Evolutionary conservation across 2,329 filamentous ascomycete species (phyloP), one percentile per base, ranked within the genome.

Genomic region (Dothistroma pini): DNA sequence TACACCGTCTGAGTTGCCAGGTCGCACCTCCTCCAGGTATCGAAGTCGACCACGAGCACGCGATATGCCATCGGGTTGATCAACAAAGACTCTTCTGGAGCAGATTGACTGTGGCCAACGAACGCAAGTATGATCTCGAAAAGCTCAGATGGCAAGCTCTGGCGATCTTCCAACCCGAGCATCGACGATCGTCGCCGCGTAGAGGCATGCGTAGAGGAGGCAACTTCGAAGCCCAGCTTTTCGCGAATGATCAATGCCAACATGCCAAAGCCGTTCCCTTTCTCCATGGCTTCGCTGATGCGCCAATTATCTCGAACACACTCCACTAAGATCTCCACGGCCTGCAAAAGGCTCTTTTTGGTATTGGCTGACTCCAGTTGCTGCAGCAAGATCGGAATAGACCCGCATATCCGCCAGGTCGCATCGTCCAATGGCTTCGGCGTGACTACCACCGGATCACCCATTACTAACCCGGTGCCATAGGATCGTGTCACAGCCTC

Each of bases 251-350:
- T 82, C 75, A 92, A 86, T 47, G 89, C 89, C 55, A 99, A 78
- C 38, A 97, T 90, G 29, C 90, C 89, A 72, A 97, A 99, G 0
- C 93, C 96, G 68, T 96, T 95, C 62, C 96, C 92, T 69, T 90
- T 88, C 75, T 99, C 95, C 89, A 99, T 97, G 29, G 95, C 93
- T 74, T 99, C 96, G 68, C 95, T 97, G 67, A 97, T 97, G 65
- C 95, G 86, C 95, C 96, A 99, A 72, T 90, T 97, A 65, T 90
- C 89, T 66, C 90, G 89, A 54, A 97, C 89, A 62, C 90, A 91
- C 66, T 90, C 86, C 64, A 97, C 92, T 29, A 96, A 81, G 69
- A 96, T 89, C 70, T 96, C 87, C 2, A 96, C 86, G 1, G 93
- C 87, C 57, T 90, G 84, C 10, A 93, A 78, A 31, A 93, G 86